Percentiles rank a stretch among this genome's conserved stretches.
These are phyloP conservation scores for Tuber indicum DNA, from an alignment of 495 filamentous ascomycete genomes.

Conservation along the genomic window DNA sequence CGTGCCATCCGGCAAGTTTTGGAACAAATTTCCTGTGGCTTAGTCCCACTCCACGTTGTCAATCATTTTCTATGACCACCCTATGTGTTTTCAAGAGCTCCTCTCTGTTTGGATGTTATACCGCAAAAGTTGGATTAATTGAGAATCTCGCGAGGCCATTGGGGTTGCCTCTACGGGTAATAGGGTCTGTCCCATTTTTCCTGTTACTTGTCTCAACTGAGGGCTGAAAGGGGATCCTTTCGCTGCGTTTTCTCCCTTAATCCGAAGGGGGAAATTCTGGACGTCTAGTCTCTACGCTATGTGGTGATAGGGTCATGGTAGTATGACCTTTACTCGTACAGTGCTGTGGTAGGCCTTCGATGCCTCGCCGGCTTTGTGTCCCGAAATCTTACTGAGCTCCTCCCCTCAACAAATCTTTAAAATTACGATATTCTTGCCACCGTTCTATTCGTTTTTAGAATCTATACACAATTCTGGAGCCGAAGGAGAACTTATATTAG, in stretches of 20 bases:
- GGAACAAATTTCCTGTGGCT: background rate
- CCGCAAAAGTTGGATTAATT: background rate
- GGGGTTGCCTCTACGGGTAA: background rate
- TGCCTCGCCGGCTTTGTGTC: background rate
- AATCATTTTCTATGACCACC: background rate
- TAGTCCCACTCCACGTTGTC: background rate
- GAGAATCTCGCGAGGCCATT: background rate
- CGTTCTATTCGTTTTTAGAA: background rate
- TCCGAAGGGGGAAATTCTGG: background rate
- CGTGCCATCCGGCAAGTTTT: background rate
- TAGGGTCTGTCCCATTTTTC: background rate
- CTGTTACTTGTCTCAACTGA: background rate
- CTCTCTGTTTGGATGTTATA: background rate
- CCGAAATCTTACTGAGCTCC: background rate
- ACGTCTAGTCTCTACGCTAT: background rate
- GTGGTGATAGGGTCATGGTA: background rate
- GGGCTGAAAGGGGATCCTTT: background rate
- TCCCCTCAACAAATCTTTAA: background rate
- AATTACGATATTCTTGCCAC: conserved; percentile 2
- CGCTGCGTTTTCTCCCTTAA: background rate
- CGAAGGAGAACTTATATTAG: background rate
- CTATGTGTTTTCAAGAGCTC: background rate
- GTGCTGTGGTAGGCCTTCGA: background rate
- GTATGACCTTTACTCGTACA: background rate
- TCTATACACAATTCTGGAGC: background rate